Conservation (phyloP, 768 basidiomycete species). For the Saitozyma podzolica region DNA sequence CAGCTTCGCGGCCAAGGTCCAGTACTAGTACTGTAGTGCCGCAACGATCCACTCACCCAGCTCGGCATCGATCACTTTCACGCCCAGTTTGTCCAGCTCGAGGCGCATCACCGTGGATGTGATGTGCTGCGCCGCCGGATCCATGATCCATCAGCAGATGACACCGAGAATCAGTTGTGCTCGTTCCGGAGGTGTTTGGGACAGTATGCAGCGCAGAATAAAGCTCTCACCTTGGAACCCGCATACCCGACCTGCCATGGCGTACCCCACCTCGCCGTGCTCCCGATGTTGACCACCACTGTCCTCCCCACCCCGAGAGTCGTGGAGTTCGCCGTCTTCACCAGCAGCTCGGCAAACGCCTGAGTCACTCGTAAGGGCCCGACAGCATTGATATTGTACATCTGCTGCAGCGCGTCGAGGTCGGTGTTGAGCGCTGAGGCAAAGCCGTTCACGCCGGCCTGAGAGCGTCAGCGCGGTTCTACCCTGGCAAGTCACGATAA, state of each 20-base stretch:
- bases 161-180: not conserved
- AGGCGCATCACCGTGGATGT: not conserved
- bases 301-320: too few species aligned
- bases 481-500: too few species aligned
- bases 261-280: not conserved
- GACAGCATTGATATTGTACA: constrained; percentile 16
- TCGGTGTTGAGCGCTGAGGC: constrained; percentile 8
- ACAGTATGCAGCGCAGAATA: not conserved
- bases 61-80: constrained; percentile 10
- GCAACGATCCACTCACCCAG: constrained; percentile 13
- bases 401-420: not conserved
- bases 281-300: constrained; percentile 14
- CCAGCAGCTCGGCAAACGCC: constrained; percentile 1
- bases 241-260: constrained; percentile 13
- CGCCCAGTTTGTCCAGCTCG: constrained; percentile 6
- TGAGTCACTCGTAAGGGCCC: constrained; percentile 10
- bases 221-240: constrained; percentile 13
- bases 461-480: too few species aligned
- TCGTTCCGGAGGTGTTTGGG: not conserved
- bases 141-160: too few species aligned
- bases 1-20: not conserved
- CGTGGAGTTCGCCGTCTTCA: not conserved
- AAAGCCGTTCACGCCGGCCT: not conserved
- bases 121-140: constrained; percentile 10
- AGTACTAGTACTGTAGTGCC: not conserved